These are phyloP conservation scores for Andrographis paniculata DNA, from an alignment of 305 asterid genomes.

Conservation along the genomic window DNA sequence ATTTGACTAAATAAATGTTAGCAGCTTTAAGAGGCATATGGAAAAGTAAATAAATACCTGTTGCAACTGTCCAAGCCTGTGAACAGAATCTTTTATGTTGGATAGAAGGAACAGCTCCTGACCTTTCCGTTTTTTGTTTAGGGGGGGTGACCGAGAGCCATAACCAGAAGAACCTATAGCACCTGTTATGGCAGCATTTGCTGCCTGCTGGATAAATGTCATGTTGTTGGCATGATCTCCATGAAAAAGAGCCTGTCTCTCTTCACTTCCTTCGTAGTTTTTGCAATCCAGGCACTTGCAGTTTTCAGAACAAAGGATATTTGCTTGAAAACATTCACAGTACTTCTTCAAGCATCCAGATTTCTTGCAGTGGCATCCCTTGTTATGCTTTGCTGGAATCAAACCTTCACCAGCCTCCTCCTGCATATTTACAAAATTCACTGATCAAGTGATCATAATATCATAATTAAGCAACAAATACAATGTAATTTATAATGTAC, in stretches of 20 bases:
- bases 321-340: slow-evolving; percentile 95
- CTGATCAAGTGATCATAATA: not conserved
- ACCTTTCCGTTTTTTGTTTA: slow-evolving; percentile 66
- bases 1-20: no score
- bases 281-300: slow-evolving; percentile 96
- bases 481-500: no score
- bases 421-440: slow-evolving; percentile 27
- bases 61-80: slow-evolving; percentile 54
- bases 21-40: no score
- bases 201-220: slow-evolving; percentile 74
- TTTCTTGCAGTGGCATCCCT: slow-evolving; percentile 96
- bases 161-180: slow-evolving; percentile 89
- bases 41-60: slow-evolving; percentile 46
- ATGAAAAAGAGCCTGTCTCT: slow-evolving; percentile 82
- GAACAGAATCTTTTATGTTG: slow-evolving; percentile 43
- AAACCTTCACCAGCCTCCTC: slow-evolving; percentile 69
- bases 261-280: slow-evolving; percentile 94
- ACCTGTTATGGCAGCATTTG: slow-evolving; percentile 93
- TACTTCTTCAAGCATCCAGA: slow-evolving; percentile 94
- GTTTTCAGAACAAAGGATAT: slow-evolving; percentile 87
- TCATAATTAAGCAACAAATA: not conserved
- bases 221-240: slow-evolving; percentile 71
- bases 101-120: slow-evolving; percentile 61
- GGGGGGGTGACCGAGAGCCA: slow-evolving; percentile 80
- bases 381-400: slow-evolving; percentile 68